Conservation (phyloP, 75 land plant genomes). For the Selaginella moellendorffii region DNA sequence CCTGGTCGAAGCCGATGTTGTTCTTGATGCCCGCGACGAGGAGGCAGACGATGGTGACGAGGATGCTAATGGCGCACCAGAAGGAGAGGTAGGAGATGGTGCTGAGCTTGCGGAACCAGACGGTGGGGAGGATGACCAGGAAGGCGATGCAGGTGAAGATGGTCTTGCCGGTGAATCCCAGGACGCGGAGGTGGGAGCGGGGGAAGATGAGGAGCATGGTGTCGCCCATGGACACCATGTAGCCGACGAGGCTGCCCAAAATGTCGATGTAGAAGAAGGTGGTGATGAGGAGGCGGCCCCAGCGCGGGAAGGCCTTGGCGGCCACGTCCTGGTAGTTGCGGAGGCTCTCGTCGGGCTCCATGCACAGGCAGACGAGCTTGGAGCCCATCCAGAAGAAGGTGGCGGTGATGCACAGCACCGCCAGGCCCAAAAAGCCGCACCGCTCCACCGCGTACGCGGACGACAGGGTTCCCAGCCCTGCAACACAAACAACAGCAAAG, state of each 20-base stretch:
- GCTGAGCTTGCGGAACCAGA: not conserved
- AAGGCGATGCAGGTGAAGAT: not conserved
- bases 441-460: slow-evolving; percentile 7
- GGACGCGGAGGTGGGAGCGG: not conserved
- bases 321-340: slow-evolving; percentile 2
- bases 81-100: slow-evolving; percentile 1
- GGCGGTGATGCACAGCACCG: not conserved
- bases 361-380: not conserved
- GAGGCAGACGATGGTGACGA: slow-evolving; percentile 1
- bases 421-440: not conserved
- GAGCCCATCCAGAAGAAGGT: not conserved
- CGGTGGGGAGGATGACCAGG: not conserved
- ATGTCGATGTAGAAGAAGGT: not conserved
- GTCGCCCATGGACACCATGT: not conserved
- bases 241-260: slow-evolving; percentile 3
- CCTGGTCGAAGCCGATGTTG: not conserved
- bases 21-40: not conserved
- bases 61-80: not conserved
- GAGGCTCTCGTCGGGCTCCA: not conserved
- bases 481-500: no score
- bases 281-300: not conserved
- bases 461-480: slow-evolving; percentile 12
- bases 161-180: not conserved
- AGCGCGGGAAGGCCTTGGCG: not conserved
- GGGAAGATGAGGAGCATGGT: not conserved